Percentiles rank a stretch among this genome's conserved stretches.
Evolutionary conservation across 768 basidiomycete species (phyloP).

Genomic region (Leucocoprinus sp.): DNA sequence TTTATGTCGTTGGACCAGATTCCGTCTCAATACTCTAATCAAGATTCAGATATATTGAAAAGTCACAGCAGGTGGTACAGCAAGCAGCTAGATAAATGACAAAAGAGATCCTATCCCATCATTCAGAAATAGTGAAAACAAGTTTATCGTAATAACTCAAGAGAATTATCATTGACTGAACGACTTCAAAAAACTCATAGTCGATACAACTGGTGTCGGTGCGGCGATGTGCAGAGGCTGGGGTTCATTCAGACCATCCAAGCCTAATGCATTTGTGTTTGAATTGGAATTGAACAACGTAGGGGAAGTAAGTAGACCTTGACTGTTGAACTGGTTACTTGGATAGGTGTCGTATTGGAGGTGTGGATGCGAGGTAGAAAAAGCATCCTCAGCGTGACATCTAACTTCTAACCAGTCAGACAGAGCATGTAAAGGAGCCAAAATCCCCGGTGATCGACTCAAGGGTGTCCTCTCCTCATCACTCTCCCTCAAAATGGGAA

Average conservation of each 20-base stretch:
- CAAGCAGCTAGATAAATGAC: too few relatives aligned
- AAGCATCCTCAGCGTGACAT: constrained; percentile 11
- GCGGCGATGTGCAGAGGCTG: constrained; percentile 21
- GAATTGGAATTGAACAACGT: constrained; percentile 20
- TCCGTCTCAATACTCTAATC: too few relatives aligned
- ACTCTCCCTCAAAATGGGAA: constrained; percentile 9
- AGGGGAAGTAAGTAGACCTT: constrained; percentile 7
- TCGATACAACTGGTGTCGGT: constrained; percentile 25
- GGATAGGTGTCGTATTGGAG: not conserved
- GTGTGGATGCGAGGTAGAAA: constrained; percentile 5
- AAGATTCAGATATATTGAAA: too few relatives aligned
- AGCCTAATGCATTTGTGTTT: constrained; percentile 19
- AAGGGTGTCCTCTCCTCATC: constrained; percentile 11
- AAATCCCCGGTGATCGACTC: constrained; percentile 5
- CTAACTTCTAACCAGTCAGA: constrained; percentile 3
- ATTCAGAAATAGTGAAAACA: too few relatives aligned
- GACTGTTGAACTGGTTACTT: not conserved
- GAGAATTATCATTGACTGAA: constrained; percentile 22
- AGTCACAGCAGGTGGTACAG: too few relatives aligned
- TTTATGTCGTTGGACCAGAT: too few relatives aligned
- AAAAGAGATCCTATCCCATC: too few relatives aligned
- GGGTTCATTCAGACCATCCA: constrained; percentile 13
- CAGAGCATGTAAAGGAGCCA: not conserved
- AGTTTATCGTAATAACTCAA: too few relatives aligned
- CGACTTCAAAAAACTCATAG: constrained; percentile 22